phyloP scores from a whole-genome alignment of 192 early-diverging fungal species.

The Phlyctochytrium arcticum region DNA sequence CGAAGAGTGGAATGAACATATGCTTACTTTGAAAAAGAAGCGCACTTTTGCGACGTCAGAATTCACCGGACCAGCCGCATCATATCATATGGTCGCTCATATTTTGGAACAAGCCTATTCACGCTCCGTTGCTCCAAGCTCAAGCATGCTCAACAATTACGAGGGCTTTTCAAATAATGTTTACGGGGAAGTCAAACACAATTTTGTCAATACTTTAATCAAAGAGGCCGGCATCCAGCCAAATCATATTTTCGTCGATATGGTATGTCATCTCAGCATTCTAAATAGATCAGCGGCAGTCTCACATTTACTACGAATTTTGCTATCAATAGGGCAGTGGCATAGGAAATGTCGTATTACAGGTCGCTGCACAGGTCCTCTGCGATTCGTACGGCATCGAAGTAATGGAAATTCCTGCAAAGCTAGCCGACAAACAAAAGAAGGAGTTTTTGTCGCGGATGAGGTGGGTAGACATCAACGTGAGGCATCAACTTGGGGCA shows the following conservation, averaged over 20 bases:
- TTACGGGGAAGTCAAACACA: constrained; percentile 90
- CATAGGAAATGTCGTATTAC: constrained; percentile 94
- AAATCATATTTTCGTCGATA: constrained; percentile 81
- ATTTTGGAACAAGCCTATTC: constrained; percentile 86
- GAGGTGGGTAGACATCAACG: constrained; percentile 44
- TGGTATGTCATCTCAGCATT: constrained; percentile 40
- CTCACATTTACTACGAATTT: no score
- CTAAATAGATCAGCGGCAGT: background rate
- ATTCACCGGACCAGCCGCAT: constrained; percentile 26
- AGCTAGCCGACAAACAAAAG: constrained; percentile 71
- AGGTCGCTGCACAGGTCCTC: constrained; percentile 85
- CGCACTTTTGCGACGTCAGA: constrained; percentile 31
- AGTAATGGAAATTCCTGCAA: constrained; percentile 79
- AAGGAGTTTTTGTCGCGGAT: constrained; percentile 83
- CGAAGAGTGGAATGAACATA: constrained; percentile 62
- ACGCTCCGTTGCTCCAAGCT: constrained; percentile 76
- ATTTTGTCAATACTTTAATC: constrained; percentile 82
- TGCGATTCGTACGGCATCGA: constrained; percentile 85
- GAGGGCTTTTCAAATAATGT: constrained; percentile 90
- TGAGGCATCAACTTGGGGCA: no score
- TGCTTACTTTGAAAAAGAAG: constrained; percentile 44
- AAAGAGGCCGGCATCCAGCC: constrained; percentile 57
- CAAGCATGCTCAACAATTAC: constrained; percentile 71
- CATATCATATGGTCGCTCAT: constrained; percentile 72
- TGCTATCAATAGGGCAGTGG: constrained; percentile 55